These are phyloP conservation scores for Candida ficus DNA, from an alignment of 805 yeast species.

Conservation along the genomic window DNA sequence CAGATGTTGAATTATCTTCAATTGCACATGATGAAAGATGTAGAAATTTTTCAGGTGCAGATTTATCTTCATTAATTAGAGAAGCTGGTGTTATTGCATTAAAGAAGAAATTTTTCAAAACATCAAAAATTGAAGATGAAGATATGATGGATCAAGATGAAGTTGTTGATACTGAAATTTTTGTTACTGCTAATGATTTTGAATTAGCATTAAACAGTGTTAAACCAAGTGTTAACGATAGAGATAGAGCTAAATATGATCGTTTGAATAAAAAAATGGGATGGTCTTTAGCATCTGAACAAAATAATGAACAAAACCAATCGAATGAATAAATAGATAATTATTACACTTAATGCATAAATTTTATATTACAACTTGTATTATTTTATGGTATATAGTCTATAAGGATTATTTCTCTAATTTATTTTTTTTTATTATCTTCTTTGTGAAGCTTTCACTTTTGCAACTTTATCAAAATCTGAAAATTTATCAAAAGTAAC, in stretches of 20 bases:
- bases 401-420: too few species aligned
- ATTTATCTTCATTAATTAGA: constrained; percentile 82
- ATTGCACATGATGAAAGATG: constrained; percentile 77
- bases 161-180: constrained; percentile 37
- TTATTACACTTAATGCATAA: constrained; percentile 1
- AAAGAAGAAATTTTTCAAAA: constrained; percentile 66
- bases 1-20: constrained; percentile 50
- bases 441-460: constrained; percentile 48
- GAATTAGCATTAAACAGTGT: constrained; percentile 64
- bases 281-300: constrained; percentile 47
- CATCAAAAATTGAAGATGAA: constrained; percentile 34
- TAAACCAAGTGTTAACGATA: constrained; percentile 87
- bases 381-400: too few species aligned
- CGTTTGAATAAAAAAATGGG: constrained; percentile 69
- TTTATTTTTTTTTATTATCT: constrained; percentile 32
- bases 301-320: constrained; percentile 14
- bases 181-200: constrained; percentile 66
- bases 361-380: too few species aligned
- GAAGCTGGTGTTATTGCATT: constrained; percentile 92
- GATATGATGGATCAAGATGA: constrained; percentile 41
- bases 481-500: constrained; percentile 32
- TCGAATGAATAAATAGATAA: neutral
- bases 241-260: constrained; percentile 75
- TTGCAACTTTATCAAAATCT: constrained; percentile 52
- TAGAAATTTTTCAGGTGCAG: constrained; percentile 93